Conservation (phyloP, 1,139 yeast genomes). For the Zhuliangozyma parablackwelliae region DNA sequence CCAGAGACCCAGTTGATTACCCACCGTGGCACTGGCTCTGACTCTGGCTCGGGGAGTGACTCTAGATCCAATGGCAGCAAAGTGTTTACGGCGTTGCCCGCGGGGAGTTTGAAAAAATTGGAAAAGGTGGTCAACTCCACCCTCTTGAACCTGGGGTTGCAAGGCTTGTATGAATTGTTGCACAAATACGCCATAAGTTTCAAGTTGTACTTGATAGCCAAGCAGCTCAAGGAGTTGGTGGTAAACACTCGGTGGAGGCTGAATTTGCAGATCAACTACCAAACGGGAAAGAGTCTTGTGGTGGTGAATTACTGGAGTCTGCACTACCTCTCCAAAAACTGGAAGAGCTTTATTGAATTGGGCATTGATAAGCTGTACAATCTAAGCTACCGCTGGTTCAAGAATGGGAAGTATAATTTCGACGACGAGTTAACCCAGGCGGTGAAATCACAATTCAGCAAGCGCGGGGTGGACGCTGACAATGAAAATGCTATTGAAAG, state of each 20-base stretch:
- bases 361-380: constrained; percentile 55
- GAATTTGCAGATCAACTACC: constrained; percentile 61
- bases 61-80: constrained; percentile 12
- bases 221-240: constrained; percentile 53
- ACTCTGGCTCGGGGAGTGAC: too few species aligned
- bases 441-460: constrained; percentile 5
- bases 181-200: constrained; percentile 70
- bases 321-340: constrained; percentile 31
- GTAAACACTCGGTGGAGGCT: constrained; percentile 62
- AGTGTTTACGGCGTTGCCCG: constrained; percentile 30
- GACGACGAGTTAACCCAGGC: constrained; percentile 17
- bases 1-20: constrained; percentile 32
- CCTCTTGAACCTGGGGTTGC: constrained; percentile 49
- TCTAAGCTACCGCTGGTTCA: constrained; percentile 63
- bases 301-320: constrained; percentile 68
- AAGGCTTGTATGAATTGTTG: constrained; percentile 61
- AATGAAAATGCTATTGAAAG: constrained; percentile 5
- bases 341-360: constrained; percentile 56
- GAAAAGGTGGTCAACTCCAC: constrained; percentile 57
- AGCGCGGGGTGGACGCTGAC: neutral
- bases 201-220: constrained; percentile 65
- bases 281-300: constrained; percentile 58
- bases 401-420: constrained; percentile 42
- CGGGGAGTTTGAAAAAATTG: constrained; percentile 37
- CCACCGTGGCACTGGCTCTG: constrained; percentile 7